These are phyloP conservation scores for Maudiozyma turicensis DNA, from an alignment of 805 yeast genomes.

Conservation along the genomic window DNA sequence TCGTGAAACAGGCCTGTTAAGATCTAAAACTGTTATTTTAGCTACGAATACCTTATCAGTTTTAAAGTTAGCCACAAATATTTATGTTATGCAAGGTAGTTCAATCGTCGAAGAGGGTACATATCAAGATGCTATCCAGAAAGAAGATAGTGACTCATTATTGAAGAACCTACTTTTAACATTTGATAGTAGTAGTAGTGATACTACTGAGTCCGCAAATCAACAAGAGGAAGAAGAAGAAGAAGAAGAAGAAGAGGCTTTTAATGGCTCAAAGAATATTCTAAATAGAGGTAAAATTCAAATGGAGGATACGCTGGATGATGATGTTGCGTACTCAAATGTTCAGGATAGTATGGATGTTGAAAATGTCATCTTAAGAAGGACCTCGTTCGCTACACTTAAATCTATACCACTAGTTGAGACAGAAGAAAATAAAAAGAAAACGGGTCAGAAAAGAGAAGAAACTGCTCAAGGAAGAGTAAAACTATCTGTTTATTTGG, in stretches of 20 bases:
- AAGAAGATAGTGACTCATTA: slow-evolving; percentile 20
- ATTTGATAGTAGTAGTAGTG: slow-evolving; percentile 24
- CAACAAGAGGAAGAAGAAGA: neutral
- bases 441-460: slow-evolving; percentile 41
- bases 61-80: slow-evolving; percentile 47
- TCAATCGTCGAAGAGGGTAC: slow-evolving; percentile 50
- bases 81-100: slow-evolving; percentile 48
- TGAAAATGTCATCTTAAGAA: slow-evolving; percentile 28
- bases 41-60: slow-evolving; percentile 52
- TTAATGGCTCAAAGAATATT: neutral
- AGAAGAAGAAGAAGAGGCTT: slow-evolving; percentile 5
- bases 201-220: slow-evolving; percentile 2
- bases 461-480: slow-evolving; percentile 54
- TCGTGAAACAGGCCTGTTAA: slow-evolving; percentile 36
- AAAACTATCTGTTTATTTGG: slow-evolving; percentile 40
- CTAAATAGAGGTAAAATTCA: too few species aligned
- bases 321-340: too few species aligned
- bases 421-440: slow-evolving; percentile 21
- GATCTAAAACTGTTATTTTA: slow-evolving; percentile 43
- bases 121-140: slow-evolving; percentile 35
- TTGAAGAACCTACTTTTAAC: slow-evolving; percentile 26
- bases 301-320: too few species aligned
- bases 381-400: slow-evolving; percentile 59
- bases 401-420: slow-evolving; percentile 31
- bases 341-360: slow-evolving; percentile 6